A percentile compares a stretch with the other conserved stretches of the same genome.
phyloP scores from a whole-genome alignment of 768 basidiomycete genomes.

The Lyophyllum decastes region DNA sequence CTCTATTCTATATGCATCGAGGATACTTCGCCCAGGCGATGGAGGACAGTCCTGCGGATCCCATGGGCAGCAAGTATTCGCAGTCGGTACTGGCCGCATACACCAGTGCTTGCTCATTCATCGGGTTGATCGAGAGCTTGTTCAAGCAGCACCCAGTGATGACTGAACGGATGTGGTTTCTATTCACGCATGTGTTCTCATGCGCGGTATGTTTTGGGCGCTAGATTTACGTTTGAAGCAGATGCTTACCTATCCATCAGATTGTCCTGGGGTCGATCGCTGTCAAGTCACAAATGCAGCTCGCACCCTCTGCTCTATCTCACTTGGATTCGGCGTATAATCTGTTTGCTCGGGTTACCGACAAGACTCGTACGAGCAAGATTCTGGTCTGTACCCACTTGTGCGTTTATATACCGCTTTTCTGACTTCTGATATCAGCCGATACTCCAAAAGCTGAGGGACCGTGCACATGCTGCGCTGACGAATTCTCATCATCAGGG shows the following conservation, averaged over 20 bases:
- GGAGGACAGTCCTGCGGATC: slow-evolving; percentile 62
- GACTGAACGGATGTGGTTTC: slow-evolving; percentile 72
- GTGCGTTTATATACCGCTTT: background rate
- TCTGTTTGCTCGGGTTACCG: slow-evolving; percentile 56
- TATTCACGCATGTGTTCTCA: slow-evolving; percentile 73
- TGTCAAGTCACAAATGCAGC: slow-evolving; percentile 60
- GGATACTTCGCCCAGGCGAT: slow-evolving; percentile 74
- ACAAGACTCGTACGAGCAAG: slow-evolving; percentile 54
- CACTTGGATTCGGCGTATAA: slow-evolving; percentile 65
- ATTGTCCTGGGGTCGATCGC: slow-evolving; percentile 73
- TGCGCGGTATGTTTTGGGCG: slow-evolving; percentile 51
- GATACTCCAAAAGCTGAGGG: slow-evolving; percentile 58
- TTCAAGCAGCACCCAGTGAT: slow-evolving; percentile 67
- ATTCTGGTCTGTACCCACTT: slow-evolving; percentile 42
- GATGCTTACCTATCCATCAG: slow-evolving; percentile 30
- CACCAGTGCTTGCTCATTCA: slow-evolving; percentile 67
- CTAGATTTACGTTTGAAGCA: background rate
- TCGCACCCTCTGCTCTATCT: slow-evolving; percentile 67
- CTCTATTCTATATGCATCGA: slow-evolving; percentile 73
- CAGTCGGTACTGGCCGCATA: slow-evolving; percentile 71
- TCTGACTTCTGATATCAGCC: slow-evolving; percentile 41
- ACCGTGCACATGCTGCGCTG: slow-evolving; percentile 49
- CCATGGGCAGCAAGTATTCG: slow-evolving; percentile 69
- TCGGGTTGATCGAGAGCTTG: slow-evolving; percentile 63
- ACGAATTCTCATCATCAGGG: slow-evolving; percentile 23